A percentile compares a stretch with the other conserved stretches of the same genome.
phyloP scores from a whole-genome alignment of 306 rosid genomes.

The Lablab purpureus region DNA sequence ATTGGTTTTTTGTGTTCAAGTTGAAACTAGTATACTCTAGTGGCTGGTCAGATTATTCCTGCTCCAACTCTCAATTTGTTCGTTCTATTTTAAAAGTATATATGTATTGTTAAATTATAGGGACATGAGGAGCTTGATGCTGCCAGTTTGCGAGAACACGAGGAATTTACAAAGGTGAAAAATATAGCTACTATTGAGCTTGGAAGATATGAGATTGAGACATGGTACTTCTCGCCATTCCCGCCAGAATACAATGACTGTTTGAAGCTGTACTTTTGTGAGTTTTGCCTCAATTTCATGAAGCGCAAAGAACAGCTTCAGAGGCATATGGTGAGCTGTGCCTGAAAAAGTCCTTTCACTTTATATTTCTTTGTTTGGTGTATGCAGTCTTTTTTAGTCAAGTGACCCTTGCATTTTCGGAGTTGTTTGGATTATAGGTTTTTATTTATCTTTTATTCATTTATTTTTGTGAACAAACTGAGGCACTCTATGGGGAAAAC shows the following conservation, averaged over 20 bases:
- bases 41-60: conserved; percentile 7
- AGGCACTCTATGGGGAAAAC: not conserved
- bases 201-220: conserved; percentile 99
- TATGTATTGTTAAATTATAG: conserved; percentile 51
- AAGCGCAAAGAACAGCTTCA: conserved; percentile 99
- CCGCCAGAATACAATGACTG: conserved; percentile 98
- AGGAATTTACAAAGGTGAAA: conserved; percentile 97
- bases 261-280: conserved; percentile 88
- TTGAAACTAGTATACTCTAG: not conserved
- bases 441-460: not conserved
- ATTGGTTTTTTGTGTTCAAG: conserved; percentile 17
- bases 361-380: conserved; percentile 37
- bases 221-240: conserved; percentile 99
- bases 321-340: conserved; percentile 97
- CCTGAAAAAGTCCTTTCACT: conserved; percentile 35
- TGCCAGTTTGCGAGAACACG: conserved; percentile 98
- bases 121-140: conserved; percentile 99
- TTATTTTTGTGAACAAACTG: not conserved
- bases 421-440: not conserved
- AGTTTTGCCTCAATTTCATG: conserved; percentile 99
- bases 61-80: conserved; percentile 22
- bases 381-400: conserved; percentile 1
- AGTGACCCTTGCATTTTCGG: conserved; percentile 5
- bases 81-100: conserved; percentile 17
- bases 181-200: conserved; percentile 98